Conservation (phyloP, 139 green algal species). For the Axilococcus clingmanii region DNA sequence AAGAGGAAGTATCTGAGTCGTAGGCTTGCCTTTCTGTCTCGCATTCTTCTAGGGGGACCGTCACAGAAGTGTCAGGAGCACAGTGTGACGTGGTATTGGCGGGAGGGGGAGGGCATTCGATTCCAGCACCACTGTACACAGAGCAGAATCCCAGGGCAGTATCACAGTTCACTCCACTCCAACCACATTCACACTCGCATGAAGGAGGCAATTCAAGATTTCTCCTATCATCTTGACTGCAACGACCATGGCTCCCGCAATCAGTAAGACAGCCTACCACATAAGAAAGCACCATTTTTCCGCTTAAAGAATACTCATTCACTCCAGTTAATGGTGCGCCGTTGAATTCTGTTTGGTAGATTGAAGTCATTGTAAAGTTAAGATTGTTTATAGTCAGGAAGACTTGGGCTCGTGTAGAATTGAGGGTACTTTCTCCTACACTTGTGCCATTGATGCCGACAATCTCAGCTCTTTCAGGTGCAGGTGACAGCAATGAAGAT, state of each 20-base stretch:
- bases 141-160: constrained; percentile 17
- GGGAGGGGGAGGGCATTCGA: not conserved
- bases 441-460: constrained; percentile 1
- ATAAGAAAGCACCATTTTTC: not conserved
- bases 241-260: constrained; percentile 26
- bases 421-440: not conserved
- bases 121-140: constrained; percentile 1
- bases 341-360: not conserved
- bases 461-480: not conserved
- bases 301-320: not conserved
- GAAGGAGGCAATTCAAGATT: not conserved
- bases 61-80: not conserved
- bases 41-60: constrained; percentile 9
- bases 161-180: constrained; percentile 6
- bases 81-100: not conserved
- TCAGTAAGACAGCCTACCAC: constrained; percentile 17
- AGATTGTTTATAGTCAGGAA: not conserved
- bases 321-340: not conserved
- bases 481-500: not conserved
- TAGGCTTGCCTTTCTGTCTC: constrained; percentile 9
- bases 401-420: not conserved
- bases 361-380: constrained; percentile 1
- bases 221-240: not conserved
- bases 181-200: constrained; percentile 32
- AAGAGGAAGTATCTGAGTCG: constrained; percentile 4